phyloP scores from a whole-genome alignment of 441 rosid species.

The Francoa sonchifolia region DNA sequence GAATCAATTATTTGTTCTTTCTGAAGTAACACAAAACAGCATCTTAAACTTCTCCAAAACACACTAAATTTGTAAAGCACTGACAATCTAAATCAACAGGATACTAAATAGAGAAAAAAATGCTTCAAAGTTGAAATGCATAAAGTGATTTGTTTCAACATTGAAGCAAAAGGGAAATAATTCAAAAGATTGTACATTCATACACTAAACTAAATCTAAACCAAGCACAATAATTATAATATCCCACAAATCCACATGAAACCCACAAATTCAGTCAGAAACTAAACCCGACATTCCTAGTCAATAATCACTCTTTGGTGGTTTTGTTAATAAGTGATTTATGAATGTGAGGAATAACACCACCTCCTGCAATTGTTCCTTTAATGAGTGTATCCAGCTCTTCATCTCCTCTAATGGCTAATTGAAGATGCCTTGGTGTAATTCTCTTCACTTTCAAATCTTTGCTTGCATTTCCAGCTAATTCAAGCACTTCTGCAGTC shows the following conservation, averaged over 20 bases:
- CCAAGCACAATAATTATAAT: not conserved
- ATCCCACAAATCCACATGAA: not conserved
- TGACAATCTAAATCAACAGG: no score
- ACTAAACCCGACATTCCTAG: not conserved
- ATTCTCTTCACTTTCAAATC: conserved; percentile 92
- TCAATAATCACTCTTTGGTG: conserved; percentile 41
- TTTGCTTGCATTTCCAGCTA: conserved; percentile 88
- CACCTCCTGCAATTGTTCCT: conserved; percentile 95
- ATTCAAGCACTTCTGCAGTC: conserved; percentile 84
- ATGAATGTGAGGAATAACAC: conserved; percentile 95
- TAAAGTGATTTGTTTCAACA: no score
- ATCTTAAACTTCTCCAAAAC: no score
- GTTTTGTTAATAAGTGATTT: conserved; percentile 85
- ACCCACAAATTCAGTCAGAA: not conserved
- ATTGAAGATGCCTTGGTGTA: conserved; percentile 85
- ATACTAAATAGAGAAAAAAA: no score
- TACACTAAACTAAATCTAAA: not conserved
- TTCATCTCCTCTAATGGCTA: conserved; percentile 89
- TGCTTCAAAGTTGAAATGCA: no score
- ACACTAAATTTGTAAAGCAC: no score
- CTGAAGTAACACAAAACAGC: no score
- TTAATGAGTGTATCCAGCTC: conserved; percentile 93
- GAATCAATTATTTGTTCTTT: no score
- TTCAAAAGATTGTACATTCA: conserved; percentile 3
- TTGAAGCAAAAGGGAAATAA: no score